Conservation (phyloP, 345 rosid genomes). For the Ceriops zippeliana region DNA sequence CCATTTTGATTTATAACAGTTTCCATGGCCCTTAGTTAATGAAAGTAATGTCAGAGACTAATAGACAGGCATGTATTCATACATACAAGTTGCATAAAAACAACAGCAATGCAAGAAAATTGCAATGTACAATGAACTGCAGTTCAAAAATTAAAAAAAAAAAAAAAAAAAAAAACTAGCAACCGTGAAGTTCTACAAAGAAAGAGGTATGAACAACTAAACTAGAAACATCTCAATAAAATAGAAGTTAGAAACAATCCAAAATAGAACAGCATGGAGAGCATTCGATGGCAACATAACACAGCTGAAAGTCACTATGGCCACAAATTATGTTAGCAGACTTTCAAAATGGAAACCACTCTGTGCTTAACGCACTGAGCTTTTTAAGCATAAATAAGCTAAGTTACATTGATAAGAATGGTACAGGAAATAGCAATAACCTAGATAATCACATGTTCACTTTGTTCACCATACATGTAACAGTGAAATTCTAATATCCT, state of each 20-base stretch:
- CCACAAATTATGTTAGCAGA: neutral
- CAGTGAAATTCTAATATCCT: too few relatives aligned
- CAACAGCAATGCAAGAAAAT: neutral
- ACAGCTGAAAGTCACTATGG: neutral
- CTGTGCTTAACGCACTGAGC: neutral
- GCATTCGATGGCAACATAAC: neutral
- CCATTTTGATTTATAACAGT: constrained; percentile 89
- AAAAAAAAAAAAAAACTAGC: neutral
- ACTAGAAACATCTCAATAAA: neutral
- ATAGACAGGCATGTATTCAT: neutral
- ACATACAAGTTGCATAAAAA: constrained; percentile 4
- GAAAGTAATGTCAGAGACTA: constrained; percentile 21
- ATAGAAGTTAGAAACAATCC: neutral
- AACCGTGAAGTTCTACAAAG: neutral
- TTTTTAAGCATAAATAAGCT: too few relatives aligned
- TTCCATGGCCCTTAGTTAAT: constrained; percentile 84
- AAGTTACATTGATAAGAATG: too few relatives aligned
- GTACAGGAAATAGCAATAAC: too few relatives aligned
- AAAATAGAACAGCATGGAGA: neutral
- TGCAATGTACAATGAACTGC: too few relatives aligned
- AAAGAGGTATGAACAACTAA: neutral
- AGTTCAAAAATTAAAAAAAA: too few relatives aligned
- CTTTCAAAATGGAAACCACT: neutral
- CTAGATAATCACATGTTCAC: too few relatives aligned
- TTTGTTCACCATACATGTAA: too few relatives aligned